Evolutionary conservation across 768 basidiomycete species (phyloP).

Genomic region (Tulasnella sp.): DNA sequence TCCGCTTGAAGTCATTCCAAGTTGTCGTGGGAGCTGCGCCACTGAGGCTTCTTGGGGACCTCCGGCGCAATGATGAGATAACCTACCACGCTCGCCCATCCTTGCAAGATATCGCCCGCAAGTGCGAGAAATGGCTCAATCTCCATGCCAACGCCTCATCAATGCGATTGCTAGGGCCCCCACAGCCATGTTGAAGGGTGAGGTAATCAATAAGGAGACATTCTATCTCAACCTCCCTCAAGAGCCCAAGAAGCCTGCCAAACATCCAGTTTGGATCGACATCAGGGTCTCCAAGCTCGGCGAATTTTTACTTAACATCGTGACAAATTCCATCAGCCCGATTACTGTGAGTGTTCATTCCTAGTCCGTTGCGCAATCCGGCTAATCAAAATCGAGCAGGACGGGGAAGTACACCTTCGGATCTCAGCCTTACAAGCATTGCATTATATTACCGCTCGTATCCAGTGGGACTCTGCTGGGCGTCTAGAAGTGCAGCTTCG

Average conservation of each 20-base stretch:
- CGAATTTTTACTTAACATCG: background rate
- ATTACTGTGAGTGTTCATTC: background rate
- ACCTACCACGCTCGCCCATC: too few relatives aligned
- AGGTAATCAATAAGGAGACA: background rate
- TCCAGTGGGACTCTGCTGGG: background rate
- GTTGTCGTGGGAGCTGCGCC: too few relatives aligned
- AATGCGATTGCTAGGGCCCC: background rate
- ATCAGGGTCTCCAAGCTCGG: background rate
- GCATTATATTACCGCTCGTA: background rate
- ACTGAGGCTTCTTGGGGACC: too few relatives aligned
- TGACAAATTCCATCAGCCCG: background rate
- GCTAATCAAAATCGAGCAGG: background rate
- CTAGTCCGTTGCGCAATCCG: background rate
- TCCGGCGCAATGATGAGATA: too few relatives aligned
- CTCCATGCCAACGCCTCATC: background rate
- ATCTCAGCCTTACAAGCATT: background rate
- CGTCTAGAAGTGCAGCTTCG: background rate
- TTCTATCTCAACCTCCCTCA: background rate
- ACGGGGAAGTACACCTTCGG: background rate
- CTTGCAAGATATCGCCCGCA: too few relatives aligned
- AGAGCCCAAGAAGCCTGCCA: background rate
- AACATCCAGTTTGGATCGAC: background rate
- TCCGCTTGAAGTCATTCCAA: too few relatives aligned
- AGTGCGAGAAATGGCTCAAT: background rate
- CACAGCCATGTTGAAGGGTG: background rate